Base-by-base conservation (phyloP, 345 rosid genomes). In the Trapa incisa region DNA sequence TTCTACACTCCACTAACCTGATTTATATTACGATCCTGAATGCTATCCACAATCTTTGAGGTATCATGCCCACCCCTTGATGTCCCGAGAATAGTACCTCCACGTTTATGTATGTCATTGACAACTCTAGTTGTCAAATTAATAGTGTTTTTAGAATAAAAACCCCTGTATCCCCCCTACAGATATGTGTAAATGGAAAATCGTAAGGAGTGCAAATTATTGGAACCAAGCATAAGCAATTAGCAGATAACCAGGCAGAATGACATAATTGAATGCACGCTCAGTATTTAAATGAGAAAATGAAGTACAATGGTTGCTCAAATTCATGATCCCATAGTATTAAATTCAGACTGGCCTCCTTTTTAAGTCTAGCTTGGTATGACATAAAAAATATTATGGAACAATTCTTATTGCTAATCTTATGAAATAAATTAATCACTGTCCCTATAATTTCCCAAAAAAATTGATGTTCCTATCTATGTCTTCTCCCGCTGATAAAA, bases 81-180 rank as follows among this genome's bases (percentile, higher is more conserved):
- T 29, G 81, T 75, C 68, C 84, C 84, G 4, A 80, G 66, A 67
- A 75, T 10, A 4, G 84, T 80, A 17, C 84, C 84, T 36, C 84
- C 84, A 64, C 84, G 79, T 65, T 80, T 80, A 65, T 80, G 84
- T 57, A 80, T 80, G 68, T 77, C 77, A 71, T 80, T 67, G 64
- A 80, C 84, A 68, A 75, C 63, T 56, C 73, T 80, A 65, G 84
- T 81, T 61, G 77, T 77, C 65, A 80, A 75, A 33, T 48, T 1
- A 52, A 77, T 45, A 12, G 79, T 75, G 47, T 80, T 78, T 69
- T 73, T 75, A 45, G 81, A 54, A 66, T 80, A 80, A 77, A 80
- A 80, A 52, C 84, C 84, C 66, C 54, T 77, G 65, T 75, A 80
- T 17, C 84, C 84, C 68, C 84, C 84, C 84, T 80, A 33, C 64